Base-by-base conservation (phyloP, 2,329 filamentous ascomycete genomes). In the Sarocladium kiliense region DNA sequence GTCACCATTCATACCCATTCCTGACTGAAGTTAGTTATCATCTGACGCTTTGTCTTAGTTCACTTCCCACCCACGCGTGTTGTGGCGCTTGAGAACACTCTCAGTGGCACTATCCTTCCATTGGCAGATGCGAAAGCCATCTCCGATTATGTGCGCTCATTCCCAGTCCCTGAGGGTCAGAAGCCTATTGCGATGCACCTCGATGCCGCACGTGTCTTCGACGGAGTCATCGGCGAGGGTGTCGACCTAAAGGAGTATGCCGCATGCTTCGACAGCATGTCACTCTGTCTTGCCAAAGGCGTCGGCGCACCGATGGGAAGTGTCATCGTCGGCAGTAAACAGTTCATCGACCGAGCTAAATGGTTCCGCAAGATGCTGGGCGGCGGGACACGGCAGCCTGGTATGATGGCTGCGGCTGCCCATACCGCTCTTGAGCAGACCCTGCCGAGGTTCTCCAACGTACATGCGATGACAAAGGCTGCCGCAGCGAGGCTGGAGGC, bases 41-140 rank as follows among this genome's bases (percentile, higher is more conserved):
- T 59, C 72, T 86, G 58, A 80, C 81, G 1, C 76, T 86, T 86
- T 36, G 4, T 23, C 7, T 78, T 89, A 63, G 80, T 92, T n/a
- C 88, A 93, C 67, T 77, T 79, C 26, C 89, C 87, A 62, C 89
- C 90, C 0, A 95, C 90, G 0, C 81, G 81, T 50, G 79, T 95
- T 30, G 87, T 96, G 58, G 83, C 81, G 54, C 74, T 95, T 45
- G 91, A 96, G 66, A 94, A 94, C 65, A 94, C 91, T 2, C 77
- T 94, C 27, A 82, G 81, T 37, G 91, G 91, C 3, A 82, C 84
- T 55, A 77, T 95, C 44, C 85, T 89, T 75, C 91, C 91, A 0
- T 74, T 94, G 1, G 69, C 73, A 0, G 89, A 94, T 65, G 79
- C 83, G 3, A 76, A 74, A 56, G 75, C 77, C 30, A 95, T 95